Conservation (phyloP, 768 basidiomycete genomes). For the Xerocomellus amylosporus region DNA sequence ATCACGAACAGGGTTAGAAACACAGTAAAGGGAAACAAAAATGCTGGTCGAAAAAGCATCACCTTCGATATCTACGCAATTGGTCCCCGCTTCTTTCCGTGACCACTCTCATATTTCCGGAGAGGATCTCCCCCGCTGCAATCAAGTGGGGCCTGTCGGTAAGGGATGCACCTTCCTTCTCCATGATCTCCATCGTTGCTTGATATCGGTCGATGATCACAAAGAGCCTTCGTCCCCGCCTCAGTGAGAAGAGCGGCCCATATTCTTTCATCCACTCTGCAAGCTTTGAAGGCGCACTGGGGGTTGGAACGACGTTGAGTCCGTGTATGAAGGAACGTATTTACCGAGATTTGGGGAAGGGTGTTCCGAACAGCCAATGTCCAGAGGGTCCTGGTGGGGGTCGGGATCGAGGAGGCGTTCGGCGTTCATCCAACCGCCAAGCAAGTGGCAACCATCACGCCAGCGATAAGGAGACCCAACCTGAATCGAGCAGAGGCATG, state of each 20-base stretch:
- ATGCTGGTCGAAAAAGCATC: neutral
- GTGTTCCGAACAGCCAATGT: slow-evolving; percentile 9
- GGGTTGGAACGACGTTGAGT: too few species aligned
- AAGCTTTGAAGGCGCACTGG: slow-evolving; percentile 1
- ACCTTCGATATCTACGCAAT: slow-evolving; percentile 1
- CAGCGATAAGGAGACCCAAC: neutral
- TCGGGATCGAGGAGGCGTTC: neutral
- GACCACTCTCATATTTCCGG: slow-evolving; percentile 5
- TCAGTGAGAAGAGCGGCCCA: slow-evolving; percentile 4
- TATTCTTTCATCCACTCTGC: slow-evolving; percentile 8
- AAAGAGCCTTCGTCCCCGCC: neutral
- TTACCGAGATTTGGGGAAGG: slow-evolving; percentile 8
- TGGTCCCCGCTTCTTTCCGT: neutral
- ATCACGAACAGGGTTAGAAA: neutral
- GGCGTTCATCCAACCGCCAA: neutral
- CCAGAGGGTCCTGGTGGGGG: slow-evolving; percentile 8
- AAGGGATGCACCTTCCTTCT: slow-evolving; percentile 8
- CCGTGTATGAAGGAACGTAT: neutral
- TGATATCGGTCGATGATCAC: slow-evolving; percentile 8
- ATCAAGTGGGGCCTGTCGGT: slow-evolving; percentile 4
- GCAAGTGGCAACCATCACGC: too few species aligned
- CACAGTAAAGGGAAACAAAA: too few species aligned
- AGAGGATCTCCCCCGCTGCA: slow-evolving; percentile 6
- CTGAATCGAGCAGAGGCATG: neutral
- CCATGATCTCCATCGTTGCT: slow-evolving; percentile 14